Base-by-base conservation (phyloP, 1,284 basidiomycete genomes). In the Coniferiporia sulphurascens region DNA sequence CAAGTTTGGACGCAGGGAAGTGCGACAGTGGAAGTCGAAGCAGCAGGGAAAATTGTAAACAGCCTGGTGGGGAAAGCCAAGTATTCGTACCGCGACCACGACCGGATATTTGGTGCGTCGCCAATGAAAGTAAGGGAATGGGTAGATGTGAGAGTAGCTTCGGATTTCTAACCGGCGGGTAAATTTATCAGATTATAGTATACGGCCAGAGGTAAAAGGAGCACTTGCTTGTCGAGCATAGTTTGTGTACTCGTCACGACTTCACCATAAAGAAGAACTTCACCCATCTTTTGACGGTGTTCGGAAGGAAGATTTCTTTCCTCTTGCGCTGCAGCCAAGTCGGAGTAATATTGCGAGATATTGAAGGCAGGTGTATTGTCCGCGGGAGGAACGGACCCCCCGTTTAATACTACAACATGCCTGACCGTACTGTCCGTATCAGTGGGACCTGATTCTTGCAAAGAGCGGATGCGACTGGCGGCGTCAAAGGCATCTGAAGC, bases 191-290 rank as follows among this genome's bases (percentile, higher is more conserved):
- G 45, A 35, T 22, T 17, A 58, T 36, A 59, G 50, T 45, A 49
- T 43, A 13, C 21, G 38, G 53, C 12, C 27, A n/a, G 27, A 27
- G 43, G 43, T 36, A 19, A 55, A 36, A 46, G 49, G 15, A 19
- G 15, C 7, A 76, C 87, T 73, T 63, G 93, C 94, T 87, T 90
- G 69, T 98, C 94, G 1, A 98, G 79, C 83, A 98, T 84, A 0
- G 94, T 96, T 73, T 99, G 96, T 0, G 96, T 99, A 65, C 92
- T 95, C 0, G 93, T 94, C 5, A 98, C 89, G 0, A 87, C 86
- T 72, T 98, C 92, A 22, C 89, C 89, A 66, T 98, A 98, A 19
- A 95, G 68, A 41, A 98, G 69, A 15, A 85, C 79, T 59, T 93
- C 89, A 0, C 95, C 95, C 10, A 89, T 71, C 2, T 80, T 78